A percentile compares a stretch with the other conserved stretches of the same genome.
These are phyloP conservation scores for Cordyceps militaris DNA, from an alignment of 2,329 filamentous ascomycete species.

Conservation along the genomic window DNA sequence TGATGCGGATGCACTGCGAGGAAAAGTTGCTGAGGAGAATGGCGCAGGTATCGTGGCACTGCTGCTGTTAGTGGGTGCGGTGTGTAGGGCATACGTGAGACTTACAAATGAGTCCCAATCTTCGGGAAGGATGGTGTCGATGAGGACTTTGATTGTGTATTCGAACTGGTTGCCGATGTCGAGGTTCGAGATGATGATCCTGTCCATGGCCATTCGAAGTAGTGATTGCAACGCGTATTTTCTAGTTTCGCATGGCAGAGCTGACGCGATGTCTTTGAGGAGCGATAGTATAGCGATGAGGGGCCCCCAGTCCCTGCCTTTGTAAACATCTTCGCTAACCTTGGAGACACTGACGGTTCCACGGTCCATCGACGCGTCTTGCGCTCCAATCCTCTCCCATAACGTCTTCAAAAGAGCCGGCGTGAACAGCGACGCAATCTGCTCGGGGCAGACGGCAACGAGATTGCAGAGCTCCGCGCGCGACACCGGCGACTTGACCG, in stretches of 20 bases:
- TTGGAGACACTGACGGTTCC: slow-evolving; percentile 19
- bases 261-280: slow-evolving; percentile 30
- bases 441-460: slow-evolving; percentile 36
- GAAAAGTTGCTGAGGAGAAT: slow-evolving; percentile 39
- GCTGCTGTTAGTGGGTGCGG: slow-evolving; percentile 1
- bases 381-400: slow-evolving; percentile 53
- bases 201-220: slow-evolving; percentile 50
- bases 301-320: slow-evolving; percentile 38
- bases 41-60: slow-evolving; percentile 45
- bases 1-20: slow-evolving; percentile 45
- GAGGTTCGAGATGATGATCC: slow-evolving; percentile 36
- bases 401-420: slow-evolving; percentile 41
- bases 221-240: slow-evolving; percentile 39
- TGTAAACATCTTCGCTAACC: slow-evolving; percentile 22
- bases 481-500: slow-evolving; percentile 48
- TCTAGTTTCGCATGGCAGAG: slow-evolving; percentile 28
- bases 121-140: slow-evolving; percentile 31
- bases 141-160: slow-evolving; percentile 36
- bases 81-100: slow-evolving; percentile 4
- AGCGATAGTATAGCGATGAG: slow-evolving; percentile 38
- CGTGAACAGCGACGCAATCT: slow-evolving; percentile 39
- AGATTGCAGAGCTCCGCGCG: slow-evolving; percentile 55
- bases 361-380: slow-evolving; percentile 34
- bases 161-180: slow-evolving; percentile 35
- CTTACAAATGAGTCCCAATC: slow-evolving; percentile 39